Conservation (phyloP, 441 rosid species). For the Daphne laureola region DNA sequence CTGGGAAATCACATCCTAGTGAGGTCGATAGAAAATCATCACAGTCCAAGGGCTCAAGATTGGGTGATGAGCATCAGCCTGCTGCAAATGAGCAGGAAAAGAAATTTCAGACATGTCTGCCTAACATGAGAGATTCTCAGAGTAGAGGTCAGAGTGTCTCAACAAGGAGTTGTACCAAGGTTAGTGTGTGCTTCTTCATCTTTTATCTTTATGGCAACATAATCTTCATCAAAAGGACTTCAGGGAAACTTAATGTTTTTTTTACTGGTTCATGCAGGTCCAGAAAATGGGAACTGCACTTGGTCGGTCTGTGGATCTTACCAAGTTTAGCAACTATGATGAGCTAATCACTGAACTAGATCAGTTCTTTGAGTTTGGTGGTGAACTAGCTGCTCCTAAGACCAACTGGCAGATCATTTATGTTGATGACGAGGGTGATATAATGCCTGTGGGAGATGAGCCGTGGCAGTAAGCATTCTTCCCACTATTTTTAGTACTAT, state of each 20-base stretch:
- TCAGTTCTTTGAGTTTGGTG: constrained; percentile 74
- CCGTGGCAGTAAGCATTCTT: constrained; percentile 87
- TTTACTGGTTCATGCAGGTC: constrained; percentile 40
- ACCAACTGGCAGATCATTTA: constrained; percentile 81
- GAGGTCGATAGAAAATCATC: constrained; percentile 39
- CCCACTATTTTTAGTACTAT: not conserved
- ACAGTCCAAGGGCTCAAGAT: constrained; percentile 40
- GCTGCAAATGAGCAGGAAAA: constrained; percentile 39
- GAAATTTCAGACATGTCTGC: constrained; percentile 23
- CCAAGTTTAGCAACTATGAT: constrained; percentile 64
- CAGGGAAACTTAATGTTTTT: not conserved
- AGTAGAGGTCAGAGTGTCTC: constrained; percentile 37
- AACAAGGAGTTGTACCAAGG: constrained; percentile 83
- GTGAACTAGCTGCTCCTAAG: constrained; percentile 57
- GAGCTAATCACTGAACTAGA: constrained; percentile 87
- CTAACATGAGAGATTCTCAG: constrained; percentile 36
- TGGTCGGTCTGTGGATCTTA: constrained; percentile 92
- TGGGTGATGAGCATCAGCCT: constrained; percentile 26
- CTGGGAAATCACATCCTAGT: constrained; percentile 26
- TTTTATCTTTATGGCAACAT: not conserved
- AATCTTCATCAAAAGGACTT: not conserved
- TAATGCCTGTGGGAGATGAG: constrained; percentile 99
- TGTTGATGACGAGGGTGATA: constrained; percentile 92
- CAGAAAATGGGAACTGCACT: constrained; percentile 91
- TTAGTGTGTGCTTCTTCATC: constrained; percentile 6